Percentiles rank a stretch among this genome's conserved stretches.
Evolutionary conservation across 257 asterid genomes (phyloP).

Genomic region (Jasminum sambac): DNA sequence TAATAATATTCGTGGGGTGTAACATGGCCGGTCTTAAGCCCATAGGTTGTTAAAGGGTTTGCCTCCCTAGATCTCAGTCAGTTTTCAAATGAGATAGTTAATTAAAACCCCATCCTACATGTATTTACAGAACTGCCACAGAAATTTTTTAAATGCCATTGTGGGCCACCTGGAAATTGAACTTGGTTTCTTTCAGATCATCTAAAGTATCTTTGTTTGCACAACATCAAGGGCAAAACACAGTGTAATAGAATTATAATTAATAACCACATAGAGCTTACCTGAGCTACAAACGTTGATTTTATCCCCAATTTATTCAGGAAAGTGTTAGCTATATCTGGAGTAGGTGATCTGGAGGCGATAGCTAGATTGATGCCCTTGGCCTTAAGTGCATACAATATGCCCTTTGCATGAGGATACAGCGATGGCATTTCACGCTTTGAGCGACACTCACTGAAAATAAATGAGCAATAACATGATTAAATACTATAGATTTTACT

Average conservation of each 20-base stretch:
- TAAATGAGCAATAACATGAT: not conserved
- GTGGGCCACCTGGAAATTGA: not conserved
- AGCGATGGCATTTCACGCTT: constrained; percentile 50
- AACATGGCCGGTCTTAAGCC: no score
- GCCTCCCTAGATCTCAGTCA: no score
- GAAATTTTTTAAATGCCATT: not conserved
- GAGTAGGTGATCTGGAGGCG: constrained; percentile 75
- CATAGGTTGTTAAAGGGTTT: no score
- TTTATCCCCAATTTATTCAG: constrained; percentile 70
- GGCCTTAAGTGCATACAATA: constrained; percentile 54
- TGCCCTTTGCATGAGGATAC: constrained; percentile 63
- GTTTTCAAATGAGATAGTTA: no score
- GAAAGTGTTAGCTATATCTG: constrained; percentile 76
- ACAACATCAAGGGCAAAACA: not conserved
- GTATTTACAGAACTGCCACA: not conserved
- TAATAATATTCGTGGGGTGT: no score
- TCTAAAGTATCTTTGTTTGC: not conserved
- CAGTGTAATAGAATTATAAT: not conserved
- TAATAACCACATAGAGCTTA: constrained; percentile 22
- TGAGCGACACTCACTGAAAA: constrained; percentile 70
- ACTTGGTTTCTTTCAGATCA: not conserved
- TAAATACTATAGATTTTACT: not conserved
- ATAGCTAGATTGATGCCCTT: constrained; percentile 57
- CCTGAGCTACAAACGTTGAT: constrained; percentile 85
- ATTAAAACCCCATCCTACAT: no score